phyloP scores from a whole-genome alignment of 495 filamentous ascomycete genomes.

The Pyrenopolyporus hunteri region DNA sequence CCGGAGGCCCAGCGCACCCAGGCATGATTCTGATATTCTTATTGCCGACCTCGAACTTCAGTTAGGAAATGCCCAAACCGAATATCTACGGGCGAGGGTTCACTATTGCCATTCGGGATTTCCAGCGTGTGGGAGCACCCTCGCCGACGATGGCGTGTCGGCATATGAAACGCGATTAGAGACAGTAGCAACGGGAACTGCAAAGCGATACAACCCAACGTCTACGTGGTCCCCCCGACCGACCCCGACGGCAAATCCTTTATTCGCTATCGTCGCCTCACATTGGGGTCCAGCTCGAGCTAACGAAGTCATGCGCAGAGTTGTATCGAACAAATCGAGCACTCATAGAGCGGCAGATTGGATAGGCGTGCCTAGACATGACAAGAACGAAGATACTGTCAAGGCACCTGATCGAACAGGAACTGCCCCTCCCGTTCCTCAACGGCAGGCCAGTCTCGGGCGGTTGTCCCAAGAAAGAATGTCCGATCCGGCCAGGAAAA shows the following conservation, averaged over 20 bases:
- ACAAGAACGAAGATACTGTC: conserved; percentile 4
- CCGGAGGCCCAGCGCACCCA: conserved; percentile 26
- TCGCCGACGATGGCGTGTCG: conserved; percentile 22
- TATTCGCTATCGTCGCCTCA: conserved; percentile 51
- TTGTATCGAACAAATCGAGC: conserved; percentile 28
- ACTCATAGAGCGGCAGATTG: background rate
- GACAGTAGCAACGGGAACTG: conserved; percentile 50
- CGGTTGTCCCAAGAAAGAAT: conserved; percentile 26
- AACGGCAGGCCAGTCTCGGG: conserved; percentile 41
- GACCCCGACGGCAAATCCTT: conserved; percentile 39
- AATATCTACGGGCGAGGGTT: conserved; percentile 55
- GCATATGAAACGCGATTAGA: conserved; percentile 47
- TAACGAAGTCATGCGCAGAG: conserved; percentile 46
- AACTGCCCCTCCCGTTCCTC: conserved; percentile 41
- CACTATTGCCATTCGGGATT: conserved; percentile 59
- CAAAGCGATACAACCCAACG: conserved; percentile 48
- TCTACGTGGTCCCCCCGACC: conserved; percentile 49
- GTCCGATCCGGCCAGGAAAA: conserved; percentile 52
- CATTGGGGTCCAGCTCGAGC: conserved; percentile 52
- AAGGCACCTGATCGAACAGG: conserved; percentile 15
- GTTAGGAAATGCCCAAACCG: conserved; percentile 47
- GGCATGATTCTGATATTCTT: conserved; percentile 52
- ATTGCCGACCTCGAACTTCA: conserved; percentile 58
- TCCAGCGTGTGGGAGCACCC: conserved; percentile 22
- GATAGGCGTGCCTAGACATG: background rate